Percentiles rank a stretch among this genome's conserved stretches.
phyloP scores from a whole-genome alignment of 257 asterid species.

The Solanum rostratum region DNA sequence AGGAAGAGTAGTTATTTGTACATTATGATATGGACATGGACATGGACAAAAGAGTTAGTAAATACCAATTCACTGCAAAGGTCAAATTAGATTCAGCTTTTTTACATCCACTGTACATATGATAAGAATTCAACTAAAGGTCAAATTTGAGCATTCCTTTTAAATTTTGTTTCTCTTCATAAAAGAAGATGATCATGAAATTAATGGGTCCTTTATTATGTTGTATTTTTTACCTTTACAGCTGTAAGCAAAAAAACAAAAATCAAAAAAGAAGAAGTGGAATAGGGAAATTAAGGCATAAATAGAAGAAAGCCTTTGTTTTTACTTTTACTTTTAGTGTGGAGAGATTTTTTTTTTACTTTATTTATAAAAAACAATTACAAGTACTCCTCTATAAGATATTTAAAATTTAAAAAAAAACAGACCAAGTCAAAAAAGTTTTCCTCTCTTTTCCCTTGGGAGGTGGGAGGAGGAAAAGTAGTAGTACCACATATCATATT shows the following conservation, averaged over 20 bases:
- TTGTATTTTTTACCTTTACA: constrained; percentile 43
- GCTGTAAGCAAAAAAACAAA: constrained; percentile 26
- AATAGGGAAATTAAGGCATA: constrained; percentile 1
- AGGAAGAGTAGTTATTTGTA: background rate
- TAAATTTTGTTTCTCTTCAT: background rate
- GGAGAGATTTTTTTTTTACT: constrained; percentile 4
- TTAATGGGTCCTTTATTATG: background rate
- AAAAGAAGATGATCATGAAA: background rate
- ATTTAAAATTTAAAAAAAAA: background rate
- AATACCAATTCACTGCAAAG: background rate
- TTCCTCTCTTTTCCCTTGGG: background rate
- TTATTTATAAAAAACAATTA: constrained; percentile 14
- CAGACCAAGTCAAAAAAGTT: constrained; percentile 12
- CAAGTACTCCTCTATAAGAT: constrained; percentile 2
- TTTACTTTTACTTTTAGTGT: background rate
- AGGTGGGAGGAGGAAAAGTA: background rate
- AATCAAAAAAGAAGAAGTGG: background rate
- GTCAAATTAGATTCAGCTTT: background rate
- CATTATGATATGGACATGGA: background rate
- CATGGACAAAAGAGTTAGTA: background rate
- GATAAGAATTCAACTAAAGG: constrained; percentile 23
- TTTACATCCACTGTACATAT: background rate
- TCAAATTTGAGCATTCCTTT: constrained; percentile 3
- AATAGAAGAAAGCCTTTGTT: background rate
- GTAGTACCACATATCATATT: constrained; percentile 9